Evolutionary conservation across 2,329 filamentous ascomycete species (phyloP).

Genomic region (Talaromyces sp.): DNA sequence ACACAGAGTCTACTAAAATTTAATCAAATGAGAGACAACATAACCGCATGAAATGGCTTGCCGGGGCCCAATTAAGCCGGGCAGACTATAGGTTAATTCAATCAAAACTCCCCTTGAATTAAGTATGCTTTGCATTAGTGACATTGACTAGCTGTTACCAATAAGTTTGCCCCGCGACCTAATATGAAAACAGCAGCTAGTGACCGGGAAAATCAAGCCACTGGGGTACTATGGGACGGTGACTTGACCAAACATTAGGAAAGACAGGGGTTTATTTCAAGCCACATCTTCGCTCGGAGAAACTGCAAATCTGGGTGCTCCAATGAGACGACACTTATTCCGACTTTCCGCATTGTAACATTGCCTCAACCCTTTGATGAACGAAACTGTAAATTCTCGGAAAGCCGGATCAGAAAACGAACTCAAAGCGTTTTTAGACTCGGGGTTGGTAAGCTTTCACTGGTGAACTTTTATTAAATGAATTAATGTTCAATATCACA

Average conservation of each 20-base stretch:
- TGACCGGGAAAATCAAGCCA: neutral
- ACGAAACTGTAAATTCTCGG: neutral
- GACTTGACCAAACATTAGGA: neutral
- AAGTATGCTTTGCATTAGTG: neutral
- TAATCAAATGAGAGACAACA: neutral
- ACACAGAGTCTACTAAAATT: neutral
- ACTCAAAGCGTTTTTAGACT: too few relatives aligned
- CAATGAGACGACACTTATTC: neutral
- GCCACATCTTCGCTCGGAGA: neutral
- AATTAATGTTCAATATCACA: neutral
- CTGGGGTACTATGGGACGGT: neutral
- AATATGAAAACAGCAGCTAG: neutral
- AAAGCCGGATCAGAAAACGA: too few relatives aligned
- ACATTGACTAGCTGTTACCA: neutral
- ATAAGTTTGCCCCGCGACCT: neutral
- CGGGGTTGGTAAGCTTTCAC: too few relatives aligned
- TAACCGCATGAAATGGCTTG: neutral
- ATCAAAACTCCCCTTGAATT: neutral
- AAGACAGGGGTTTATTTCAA: neutral
- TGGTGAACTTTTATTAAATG: neutral
- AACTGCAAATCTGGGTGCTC: neutral
- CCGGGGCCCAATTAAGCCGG: neutral
- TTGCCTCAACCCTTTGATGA: neutral
- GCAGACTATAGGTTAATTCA: neutral
- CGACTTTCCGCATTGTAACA: neutral